Evolutionary conservation across 345 rosid species (phyloP).

Genomic region (Hibiscus syriacus): DNA sequence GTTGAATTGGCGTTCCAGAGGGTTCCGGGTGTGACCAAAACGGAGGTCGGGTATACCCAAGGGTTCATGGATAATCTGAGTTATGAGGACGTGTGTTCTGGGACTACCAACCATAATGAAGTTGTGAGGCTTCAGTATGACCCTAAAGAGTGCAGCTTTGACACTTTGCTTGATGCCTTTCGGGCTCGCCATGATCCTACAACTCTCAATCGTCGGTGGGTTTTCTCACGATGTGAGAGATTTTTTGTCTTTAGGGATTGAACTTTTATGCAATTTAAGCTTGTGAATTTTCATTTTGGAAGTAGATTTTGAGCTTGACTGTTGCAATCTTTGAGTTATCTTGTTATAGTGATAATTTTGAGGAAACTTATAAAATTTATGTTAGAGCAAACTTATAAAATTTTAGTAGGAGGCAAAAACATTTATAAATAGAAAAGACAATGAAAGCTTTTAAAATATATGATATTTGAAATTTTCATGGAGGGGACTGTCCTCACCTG

Average conservation of each 20-base stretch:
- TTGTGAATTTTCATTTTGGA: not conserved
- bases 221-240: not conserved
- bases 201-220: constrained; percentile 81
- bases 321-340: not conserved
- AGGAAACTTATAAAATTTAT: no score
- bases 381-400: no score
- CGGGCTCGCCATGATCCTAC: constrained; percentile 96
- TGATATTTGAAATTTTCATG: no score
- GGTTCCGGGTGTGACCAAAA: constrained; percentile 63
- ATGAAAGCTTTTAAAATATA: no score
- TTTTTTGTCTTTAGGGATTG: not conserved
- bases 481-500: no score
- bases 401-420: no score
- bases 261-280: not conserved
- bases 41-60: constrained; percentile 86
- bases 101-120: constrained; percentile 60
- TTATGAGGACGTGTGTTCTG: constrained; percentile 78
- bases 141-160: constrained; percentile 64
- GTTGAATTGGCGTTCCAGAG: constrained; percentile 89
- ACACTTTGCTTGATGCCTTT: constrained; percentile 64
- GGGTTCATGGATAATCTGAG: constrained; percentile 56
- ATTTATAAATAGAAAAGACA: no score
- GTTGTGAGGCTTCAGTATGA: constrained; percentile 87
- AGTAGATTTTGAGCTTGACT: not conserved
- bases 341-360: not conserved